Conservation (phyloP, 352 stramenopile genomes). For the Phytophthora pini region DNA sequence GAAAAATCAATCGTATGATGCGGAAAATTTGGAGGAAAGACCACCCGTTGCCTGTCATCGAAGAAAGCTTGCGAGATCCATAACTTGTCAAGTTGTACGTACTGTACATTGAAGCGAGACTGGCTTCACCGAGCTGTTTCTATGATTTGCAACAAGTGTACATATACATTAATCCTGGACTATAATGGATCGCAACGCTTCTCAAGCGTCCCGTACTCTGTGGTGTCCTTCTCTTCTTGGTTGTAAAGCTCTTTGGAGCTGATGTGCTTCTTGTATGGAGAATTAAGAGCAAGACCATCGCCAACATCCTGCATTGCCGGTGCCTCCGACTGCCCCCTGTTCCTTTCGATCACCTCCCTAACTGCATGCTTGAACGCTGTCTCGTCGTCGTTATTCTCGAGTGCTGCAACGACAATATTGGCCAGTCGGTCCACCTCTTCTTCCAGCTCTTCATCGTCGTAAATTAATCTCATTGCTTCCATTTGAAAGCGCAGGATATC, state of each 20-base stretch:
- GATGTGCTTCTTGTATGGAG: constrained; percentile 11
- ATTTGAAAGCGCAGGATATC: constrained; percentile 70
- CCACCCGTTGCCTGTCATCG: constrained; percentile 67
- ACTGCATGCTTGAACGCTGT: constrained; percentile 47
- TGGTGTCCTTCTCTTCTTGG: constrained; percentile 15
- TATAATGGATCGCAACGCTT: constrained; percentile 23
- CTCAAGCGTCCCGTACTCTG: constrained; percentile 30
- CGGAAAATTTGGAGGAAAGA: constrained; percentile 74
- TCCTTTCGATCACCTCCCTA: constrained; percentile 35
- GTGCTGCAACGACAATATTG: constrained; percentile 42
- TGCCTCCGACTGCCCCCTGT: constrained; percentile 26
- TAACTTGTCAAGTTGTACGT: constrained; percentile 21
- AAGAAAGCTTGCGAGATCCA: constrained; percentile 77
- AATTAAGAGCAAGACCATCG: constrained; percentile 4
- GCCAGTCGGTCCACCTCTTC: constrained; percentile 51
- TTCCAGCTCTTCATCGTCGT: constrained; percentile 54
- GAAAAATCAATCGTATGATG: constrained; percentile 85
- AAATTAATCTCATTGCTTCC: constrained; percentile 56
- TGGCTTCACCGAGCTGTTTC: constrained; percentile 1
- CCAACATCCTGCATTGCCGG: constrained; percentile 4
- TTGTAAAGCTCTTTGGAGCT: constrained; percentile 7
- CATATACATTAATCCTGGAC: constrained; percentile 16
- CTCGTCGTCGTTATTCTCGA: constrained; percentile 41
- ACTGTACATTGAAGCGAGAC: too few relatives aligned
- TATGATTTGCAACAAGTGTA: constrained; percentile 25